These are phyloP conservation scores for Fraxinus americana DNA, from an alignment of 257 asterid species.

Conservation along the genomic window DNA sequence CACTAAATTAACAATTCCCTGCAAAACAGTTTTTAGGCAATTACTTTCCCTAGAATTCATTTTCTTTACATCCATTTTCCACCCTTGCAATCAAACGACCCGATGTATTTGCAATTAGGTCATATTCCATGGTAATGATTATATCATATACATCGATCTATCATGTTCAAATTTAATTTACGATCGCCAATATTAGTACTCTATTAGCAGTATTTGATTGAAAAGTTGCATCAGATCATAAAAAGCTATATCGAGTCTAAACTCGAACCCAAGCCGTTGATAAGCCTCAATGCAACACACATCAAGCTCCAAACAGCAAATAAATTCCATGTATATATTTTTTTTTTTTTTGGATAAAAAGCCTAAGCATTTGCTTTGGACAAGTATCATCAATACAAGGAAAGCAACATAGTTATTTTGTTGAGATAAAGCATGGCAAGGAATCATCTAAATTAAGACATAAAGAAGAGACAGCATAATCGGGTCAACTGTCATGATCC, in stretches of 20 bases:
- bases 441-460: constrained; percentile 11
- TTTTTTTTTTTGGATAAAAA: too few relatives aligned
- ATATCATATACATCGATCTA: too few relatives aligned
- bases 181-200: neutral
- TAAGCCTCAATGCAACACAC: neutral
- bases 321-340: neutral
- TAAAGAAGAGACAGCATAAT: neutral
- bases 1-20: too few relatives aligned
- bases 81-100: too few relatives aligned
- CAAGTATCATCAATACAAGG: neutral
- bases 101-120: too few relatives aligned
- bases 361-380: neutral
- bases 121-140: too few relatives aligned
- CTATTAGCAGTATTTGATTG: neutral
- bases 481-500: constrained; percentile 22
- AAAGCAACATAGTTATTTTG: neutral
- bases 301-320: neutral
- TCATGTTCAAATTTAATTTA: neutral
- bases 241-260: neutral
- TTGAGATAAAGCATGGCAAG: constrained; percentile 5
- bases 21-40: too few relatives aligned
- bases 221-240: neutral
- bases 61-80: too few relatives aligned
- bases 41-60: too few relatives aligned
- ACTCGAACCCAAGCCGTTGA: neutral